phyloP scores from a whole-genome alignment of 495 filamentous ascomycete species.

The Neurospora intermedia region DNA sequence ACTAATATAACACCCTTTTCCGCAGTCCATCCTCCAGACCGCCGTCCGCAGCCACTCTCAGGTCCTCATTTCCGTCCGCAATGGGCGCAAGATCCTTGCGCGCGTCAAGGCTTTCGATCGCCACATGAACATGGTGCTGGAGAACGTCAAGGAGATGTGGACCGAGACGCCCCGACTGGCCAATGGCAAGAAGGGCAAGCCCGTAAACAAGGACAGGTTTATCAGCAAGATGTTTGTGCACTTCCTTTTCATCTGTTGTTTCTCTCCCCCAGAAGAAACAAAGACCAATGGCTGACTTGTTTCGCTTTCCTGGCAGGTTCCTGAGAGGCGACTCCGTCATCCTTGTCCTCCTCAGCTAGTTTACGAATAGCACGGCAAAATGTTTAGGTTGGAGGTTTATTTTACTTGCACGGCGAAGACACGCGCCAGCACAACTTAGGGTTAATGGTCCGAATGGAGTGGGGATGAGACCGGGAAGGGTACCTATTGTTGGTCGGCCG shows the following conservation, averaged over 20 bases:
- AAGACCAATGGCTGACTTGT: conserved; percentile 15
- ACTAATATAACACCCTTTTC: background rate
- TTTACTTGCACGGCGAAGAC: background rate
- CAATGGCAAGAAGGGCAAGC: conserved; percentile 72
- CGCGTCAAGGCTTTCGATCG: conserved; percentile 40
- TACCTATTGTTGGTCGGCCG: background rate
- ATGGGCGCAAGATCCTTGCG: conserved; percentile 40
- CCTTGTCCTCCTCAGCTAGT: conserved; percentile 74
- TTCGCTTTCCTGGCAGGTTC: conserved; percentile 49
- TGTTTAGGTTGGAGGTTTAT: background rate
- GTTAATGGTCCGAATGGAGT: background rate
- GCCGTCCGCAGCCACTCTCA: conserved; percentile 76
- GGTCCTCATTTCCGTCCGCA: conserved; percentile 78
- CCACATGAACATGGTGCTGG: conserved; percentile 25
- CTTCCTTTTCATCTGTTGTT: background rate
- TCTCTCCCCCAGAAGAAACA: background rate
- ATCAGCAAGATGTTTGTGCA: conserved; percentile 87
- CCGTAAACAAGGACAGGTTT: conserved; percentile 96
- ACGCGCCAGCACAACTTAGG: background rate
- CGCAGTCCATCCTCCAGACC: conserved; percentile 73
- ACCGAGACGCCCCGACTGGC: conserved; percentile 75
- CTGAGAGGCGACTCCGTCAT: conserved; percentile 90
- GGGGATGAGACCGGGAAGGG: background rate
- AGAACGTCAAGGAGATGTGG: conserved; percentile 88
- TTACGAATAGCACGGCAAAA: background rate